These are phyloP conservation scores for Debaryomyces singareniensis DNA, from an alignment of 1,139 yeast species.

Conservation along the genomic window DNA sequence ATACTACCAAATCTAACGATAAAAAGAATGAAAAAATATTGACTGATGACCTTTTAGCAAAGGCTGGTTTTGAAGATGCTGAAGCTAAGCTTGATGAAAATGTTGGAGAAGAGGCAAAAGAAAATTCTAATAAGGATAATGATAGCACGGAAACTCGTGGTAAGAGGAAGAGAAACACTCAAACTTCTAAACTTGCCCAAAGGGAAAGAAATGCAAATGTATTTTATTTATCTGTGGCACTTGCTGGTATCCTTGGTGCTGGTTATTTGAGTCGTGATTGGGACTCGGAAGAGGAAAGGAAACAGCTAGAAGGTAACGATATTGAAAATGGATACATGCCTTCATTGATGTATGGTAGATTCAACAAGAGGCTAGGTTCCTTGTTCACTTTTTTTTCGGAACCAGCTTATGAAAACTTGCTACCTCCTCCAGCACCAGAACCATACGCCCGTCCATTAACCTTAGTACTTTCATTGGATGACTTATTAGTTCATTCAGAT, in stretches of 20 bases:
- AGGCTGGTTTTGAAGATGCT: conserved; percentile 69
- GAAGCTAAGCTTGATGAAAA: conserved; percentile 11
- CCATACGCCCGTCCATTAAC: conserved; percentile 93
- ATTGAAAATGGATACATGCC: conserved; percentile 69
- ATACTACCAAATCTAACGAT: neutral
- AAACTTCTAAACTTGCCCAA: conserved; percentile 56
- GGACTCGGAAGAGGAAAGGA: conserved; percentile 72
- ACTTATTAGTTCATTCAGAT: conserved; percentile 80
- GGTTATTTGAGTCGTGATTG: conserved; percentile 82
- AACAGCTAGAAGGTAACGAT: conserved; percentile 39
- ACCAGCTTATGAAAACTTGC: conserved; percentile 86
- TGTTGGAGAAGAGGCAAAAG: conserved; percentile 6
- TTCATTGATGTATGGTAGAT: conserved; percentile 58
- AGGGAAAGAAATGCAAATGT: conserved; percentile 62
- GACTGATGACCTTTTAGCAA: conserved; percentile 74
- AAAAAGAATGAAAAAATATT: conserved; percentile 42
- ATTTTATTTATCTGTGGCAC: conserved; percentile 59
- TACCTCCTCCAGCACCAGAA: conserved; percentile 84
- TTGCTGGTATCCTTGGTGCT: conserved; percentile 55
- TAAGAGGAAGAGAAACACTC: conserved; percentile 47
- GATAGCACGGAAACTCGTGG: conserved; percentile 5
- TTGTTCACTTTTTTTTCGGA: conserved; percentile 83
- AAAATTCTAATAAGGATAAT: conserved; percentile 3
- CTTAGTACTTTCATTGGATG: conserved; percentile 82
- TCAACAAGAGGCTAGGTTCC: conserved; percentile 64